phyloP scores from a whole-genome alignment of 805 yeast genomes.

The Middelhovenomyces tepae region DNA sequence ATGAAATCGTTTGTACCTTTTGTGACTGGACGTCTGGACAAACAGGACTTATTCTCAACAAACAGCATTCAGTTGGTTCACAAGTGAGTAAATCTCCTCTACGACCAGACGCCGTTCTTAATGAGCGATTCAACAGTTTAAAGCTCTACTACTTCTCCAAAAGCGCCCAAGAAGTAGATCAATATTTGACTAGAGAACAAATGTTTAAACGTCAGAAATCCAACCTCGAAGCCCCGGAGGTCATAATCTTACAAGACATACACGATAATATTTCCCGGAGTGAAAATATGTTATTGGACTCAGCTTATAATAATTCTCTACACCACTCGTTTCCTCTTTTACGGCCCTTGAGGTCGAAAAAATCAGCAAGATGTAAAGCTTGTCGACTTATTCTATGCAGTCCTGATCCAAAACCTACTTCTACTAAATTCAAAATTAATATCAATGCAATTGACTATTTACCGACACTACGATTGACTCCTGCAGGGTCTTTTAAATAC shows the following conservation, averaged over 20 bases:
- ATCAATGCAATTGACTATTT: constrained; percentile 20
- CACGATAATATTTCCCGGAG: constrained; percentile 1
- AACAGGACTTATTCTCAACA: constrained; percentile 9
- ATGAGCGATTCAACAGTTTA: no score
- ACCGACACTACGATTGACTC: constrained; percentile 16
- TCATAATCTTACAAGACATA: background rate
- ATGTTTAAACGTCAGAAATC: constrained; percentile 4
- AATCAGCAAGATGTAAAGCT: constrained; percentile 22
- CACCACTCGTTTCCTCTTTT: constrained; percentile 18
- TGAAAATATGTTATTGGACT: constrained; percentile 4
- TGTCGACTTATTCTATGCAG: constrained; percentile 26
- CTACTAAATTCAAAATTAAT: constrained; percentile 15
- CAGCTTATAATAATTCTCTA: constrained; percentile 3
- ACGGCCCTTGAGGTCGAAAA: constrained; percentile 21
- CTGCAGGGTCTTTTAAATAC: constrained; percentile 1
- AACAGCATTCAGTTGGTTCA: constrained; percentile 12
- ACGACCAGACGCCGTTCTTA: no score
- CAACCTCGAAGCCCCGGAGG: background rate
- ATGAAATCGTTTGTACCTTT: constrained; percentile 16
- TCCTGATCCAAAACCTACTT: constrained; percentile 24
- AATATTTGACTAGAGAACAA: constrained; percentile 1
- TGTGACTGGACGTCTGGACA: constrained; percentile 18
- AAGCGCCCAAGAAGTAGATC: constrained; percentile 1
- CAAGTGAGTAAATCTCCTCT: constrained; percentile 7
- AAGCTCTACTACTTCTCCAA: no score